Evolutionary conservation across 2,329 filamentous ascomycete species (phyloP).

Genomic region (Zarea fungicola): DNA sequence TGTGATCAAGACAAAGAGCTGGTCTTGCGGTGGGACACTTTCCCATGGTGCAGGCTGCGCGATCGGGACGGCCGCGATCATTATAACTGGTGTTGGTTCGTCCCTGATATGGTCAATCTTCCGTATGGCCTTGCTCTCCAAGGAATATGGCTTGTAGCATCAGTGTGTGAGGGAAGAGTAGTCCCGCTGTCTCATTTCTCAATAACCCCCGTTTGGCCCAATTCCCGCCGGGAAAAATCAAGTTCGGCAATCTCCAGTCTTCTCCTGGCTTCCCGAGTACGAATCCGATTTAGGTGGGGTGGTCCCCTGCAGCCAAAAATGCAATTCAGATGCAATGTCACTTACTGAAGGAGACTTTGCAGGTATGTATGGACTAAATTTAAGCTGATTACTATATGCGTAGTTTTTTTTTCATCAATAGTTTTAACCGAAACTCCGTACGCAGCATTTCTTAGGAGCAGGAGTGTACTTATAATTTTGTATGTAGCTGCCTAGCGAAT

Average conservation of each 20-base stretch:
- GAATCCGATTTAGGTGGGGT: not conserved
- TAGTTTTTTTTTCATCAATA: too few species aligned
- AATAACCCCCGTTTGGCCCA: too few species aligned
- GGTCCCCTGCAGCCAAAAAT: not conserved
- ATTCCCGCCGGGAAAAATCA: too few species aligned
- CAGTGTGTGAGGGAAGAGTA: not conserved
- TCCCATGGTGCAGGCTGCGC: slow-evolving; percentile 32
- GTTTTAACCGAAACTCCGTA: too few species aligned
- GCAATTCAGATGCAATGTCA: not conserved
- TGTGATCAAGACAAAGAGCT: slow-evolving; percentile 67
- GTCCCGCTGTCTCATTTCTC: too few species aligned
- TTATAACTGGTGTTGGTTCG: not conserved
- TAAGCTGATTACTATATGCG: too few species aligned
- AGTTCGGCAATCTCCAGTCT: not conserved
- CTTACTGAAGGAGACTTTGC: not conserved
- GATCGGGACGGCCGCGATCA: slow-evolving; percentile 9
- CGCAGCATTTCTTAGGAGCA: too few species aligned
- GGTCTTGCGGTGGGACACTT: slow-evolving; percentile 33
- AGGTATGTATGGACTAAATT: too few species aligned
- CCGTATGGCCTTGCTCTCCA: not conserved
- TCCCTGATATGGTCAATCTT: not conserved
- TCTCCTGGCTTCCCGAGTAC: not conserved
- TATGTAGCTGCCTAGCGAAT: too few species aligned
- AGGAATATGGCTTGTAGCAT: not conserved
- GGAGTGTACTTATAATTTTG: too few species aligned